Percentiles rank a stretch among this genome's conserved stretches.
Conservation (phyloP, 2,329 filamentous ascomycete genomes). For the Colletotrichum godetiae region DNA sequence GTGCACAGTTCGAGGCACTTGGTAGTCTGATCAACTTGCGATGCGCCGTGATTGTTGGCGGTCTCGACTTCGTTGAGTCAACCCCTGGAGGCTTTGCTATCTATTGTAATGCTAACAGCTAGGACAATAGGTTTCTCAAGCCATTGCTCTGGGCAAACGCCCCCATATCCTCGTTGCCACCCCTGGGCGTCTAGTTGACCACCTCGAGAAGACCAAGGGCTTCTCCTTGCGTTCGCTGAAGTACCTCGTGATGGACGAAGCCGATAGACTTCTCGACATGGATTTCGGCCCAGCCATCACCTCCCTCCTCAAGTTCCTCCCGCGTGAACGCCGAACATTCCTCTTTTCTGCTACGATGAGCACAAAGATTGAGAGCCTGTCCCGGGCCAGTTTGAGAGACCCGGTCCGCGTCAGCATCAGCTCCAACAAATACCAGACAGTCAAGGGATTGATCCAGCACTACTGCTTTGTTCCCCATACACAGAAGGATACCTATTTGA, state of each 20-base stretch:
- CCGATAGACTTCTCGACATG: conserved; percentile 90
- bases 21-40: conserved; percentile 89
- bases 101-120: background rate
- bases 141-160: conserved; percentile 93
- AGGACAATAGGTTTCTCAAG: conserved; percentile 74
- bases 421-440: conserved; percentile 88
- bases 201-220: conserved; percentile 96
- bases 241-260: conserved; percentile 95
- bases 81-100: too few species aligned
- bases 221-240: conserved; percentile 86
- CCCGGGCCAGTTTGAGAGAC: conserved; percentile 87
- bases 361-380: conserved; percentile 91
- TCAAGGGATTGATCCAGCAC: conserved; percentile 86
- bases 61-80: conserved; percentile 71
- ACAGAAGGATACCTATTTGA: conserved; percentile 90
- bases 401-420: conserved; percentile 87
- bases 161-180: conserved; percentile 89
- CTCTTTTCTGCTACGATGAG: conserved; percentile 96
- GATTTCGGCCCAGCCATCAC: conserved; percentile 94
- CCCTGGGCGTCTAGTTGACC: conserved; percentile 64
- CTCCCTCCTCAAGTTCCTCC: conserved; percentile 91
- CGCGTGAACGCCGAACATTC: conserved; percentile 80
- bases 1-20: conserved; percentile 86
- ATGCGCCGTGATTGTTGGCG: conserved; percentile 88
- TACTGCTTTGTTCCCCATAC: conserved; percentile 89